Evolutionary conservation across 176 grass and related monocot genomes (phyloP).

Genomic region (Zea mays): DNA sequence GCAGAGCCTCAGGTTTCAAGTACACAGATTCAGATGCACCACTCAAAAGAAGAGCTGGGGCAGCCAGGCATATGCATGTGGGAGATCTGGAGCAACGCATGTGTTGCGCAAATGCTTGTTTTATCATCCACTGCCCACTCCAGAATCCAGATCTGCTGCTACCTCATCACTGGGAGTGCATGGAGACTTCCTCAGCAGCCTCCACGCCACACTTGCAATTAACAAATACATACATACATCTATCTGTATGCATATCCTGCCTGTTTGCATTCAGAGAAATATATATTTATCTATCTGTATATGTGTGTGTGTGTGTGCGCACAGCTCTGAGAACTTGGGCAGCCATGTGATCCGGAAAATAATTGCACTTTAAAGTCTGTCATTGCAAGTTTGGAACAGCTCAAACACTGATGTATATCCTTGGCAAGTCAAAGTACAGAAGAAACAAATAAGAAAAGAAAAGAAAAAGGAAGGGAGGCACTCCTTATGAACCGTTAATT

Average conservation of each 20-base stretch:
- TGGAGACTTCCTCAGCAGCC: constrained; percentile 40
- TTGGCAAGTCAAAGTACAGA: constrained; percentile 30
- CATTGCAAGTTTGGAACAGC: constrained; percentile 33
- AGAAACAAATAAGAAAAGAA: background rate
- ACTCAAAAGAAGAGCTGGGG: constrained; percentile 34
- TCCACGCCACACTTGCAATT: constrained; percentile 44
- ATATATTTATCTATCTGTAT: too few relatives aligned
- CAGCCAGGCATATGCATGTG: constrained; percentile 44
- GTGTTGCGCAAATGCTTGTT: constrained; percentile 45
- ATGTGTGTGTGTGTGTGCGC: background rate
- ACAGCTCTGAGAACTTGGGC: constrained; percentile 22
- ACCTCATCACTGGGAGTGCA: constrained; percentile 18
- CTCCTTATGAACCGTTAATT: constrained; percentile 39
- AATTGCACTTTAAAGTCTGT: constrained; percentile 30
- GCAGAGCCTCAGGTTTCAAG: constrained; percentile 49
- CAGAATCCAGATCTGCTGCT: constrained; percentile 53
- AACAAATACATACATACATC: constrained; percentile 25
- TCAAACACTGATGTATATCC: constrained; percentile 32
- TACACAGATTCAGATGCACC: constrained; percentile 48
- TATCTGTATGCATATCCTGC: background rate
- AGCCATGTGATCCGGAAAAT: constrained; percentile 39
- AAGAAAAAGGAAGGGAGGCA: background rate
- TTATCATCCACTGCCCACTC: constrained; percentile 37
- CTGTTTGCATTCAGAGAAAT: too few relatives aligned
- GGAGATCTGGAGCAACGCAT: constrained; percentile 43